These are phyloP conservation scores for Claviceps maximensis DNA, from an alignment of 2,329 filamentous ascomycete genomes.

Conservation along the genomic window DNA sequence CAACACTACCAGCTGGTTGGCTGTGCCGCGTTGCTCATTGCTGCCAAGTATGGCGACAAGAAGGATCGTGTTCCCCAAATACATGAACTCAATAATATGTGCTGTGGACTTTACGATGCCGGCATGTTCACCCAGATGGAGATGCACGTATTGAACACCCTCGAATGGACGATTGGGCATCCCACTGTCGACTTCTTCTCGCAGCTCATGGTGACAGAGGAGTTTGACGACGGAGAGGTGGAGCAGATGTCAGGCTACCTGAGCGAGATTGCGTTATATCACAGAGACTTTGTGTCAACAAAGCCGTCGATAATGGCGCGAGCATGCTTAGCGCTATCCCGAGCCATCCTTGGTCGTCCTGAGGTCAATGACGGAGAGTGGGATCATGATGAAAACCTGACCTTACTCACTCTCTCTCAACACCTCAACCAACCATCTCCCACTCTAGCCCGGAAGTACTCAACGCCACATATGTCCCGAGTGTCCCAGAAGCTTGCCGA, in stretches of 20 bases:
- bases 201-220: constrained; percentile 73
- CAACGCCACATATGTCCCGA: constrained; percentile 36
- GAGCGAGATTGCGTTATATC: constrained; percentile 87
- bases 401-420: constrained; percentile 45
- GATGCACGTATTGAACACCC: constrained; percentile 95
- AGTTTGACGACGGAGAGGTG: constrained; percentile 66
- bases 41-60: constrained; percentile 96
- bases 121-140: constrained; percentile 99
- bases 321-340: constrained; percentile 71
- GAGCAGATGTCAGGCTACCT: constrained; percentile 94
- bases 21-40: constrained; percentile 88
- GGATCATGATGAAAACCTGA: constrained; percentile 58
- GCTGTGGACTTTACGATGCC: constrained; percentile 93
- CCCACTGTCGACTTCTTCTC: constrained; percentile 92
- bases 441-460: constrained; percentile 47
- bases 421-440: constrained; percentile 46
- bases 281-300: constrained; percentile 91
- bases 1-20: constrained; percentile 97
- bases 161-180: constrained; percentile 93
- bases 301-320: constrained; percentile 84
- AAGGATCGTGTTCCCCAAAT: constrained; percentile 98
- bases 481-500: constrained; percentile 43
- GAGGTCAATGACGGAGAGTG: constrained; percentile 67
- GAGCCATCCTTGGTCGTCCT: constrained; percentile 70
- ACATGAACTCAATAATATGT: constrained; percentile 96